Conservation (phyloP, 306 rosid species). For the Glycine soja region DNA sequence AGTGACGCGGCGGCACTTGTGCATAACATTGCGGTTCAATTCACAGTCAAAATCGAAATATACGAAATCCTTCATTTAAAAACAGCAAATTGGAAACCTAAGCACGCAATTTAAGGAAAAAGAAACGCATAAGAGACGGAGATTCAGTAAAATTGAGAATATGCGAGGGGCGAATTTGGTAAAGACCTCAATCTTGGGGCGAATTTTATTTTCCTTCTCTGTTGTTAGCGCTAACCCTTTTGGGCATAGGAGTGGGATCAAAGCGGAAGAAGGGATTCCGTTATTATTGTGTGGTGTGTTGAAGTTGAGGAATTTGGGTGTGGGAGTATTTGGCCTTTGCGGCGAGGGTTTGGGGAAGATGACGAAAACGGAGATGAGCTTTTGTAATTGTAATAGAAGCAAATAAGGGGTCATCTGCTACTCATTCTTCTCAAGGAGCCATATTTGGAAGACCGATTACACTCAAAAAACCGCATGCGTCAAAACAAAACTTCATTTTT, state of each 20-base stretch:
- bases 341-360: slow-evolving; percentile 30
- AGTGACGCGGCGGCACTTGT: not conserved
- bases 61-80: not conserved
- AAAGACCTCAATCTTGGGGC: not conserved
- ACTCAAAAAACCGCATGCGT: not conserved
- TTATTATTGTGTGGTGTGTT: too few species aligned
- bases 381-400: not conserved
- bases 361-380: not conserved
- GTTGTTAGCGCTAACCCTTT: not conserved
- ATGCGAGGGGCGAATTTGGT: slow-evolving; percentile 4
- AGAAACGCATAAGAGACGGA: not conserved
- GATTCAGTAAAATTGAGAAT: slow-evolving; percentile 29
- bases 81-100: not conserved
- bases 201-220: not conserved
- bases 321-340: not conserved
- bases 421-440: slow-evolving; percentile 44
- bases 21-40: slow-evolving; percentile 10
- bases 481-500: not conserved
- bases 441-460: slow-evolving; percentile 33
- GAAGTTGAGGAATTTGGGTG: slow-evolving; percentile 7
- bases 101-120: not conserved
- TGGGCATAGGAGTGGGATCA: slow-evolving; percentile 2
- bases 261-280: not conserved
- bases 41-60: slow-evolving; percentile 4
- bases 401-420: slow-evolving; percentile 35